Base-by-base conservation (phyloP, 1,139 yeast species). In the Blastobotrys proliferans region DNA sequence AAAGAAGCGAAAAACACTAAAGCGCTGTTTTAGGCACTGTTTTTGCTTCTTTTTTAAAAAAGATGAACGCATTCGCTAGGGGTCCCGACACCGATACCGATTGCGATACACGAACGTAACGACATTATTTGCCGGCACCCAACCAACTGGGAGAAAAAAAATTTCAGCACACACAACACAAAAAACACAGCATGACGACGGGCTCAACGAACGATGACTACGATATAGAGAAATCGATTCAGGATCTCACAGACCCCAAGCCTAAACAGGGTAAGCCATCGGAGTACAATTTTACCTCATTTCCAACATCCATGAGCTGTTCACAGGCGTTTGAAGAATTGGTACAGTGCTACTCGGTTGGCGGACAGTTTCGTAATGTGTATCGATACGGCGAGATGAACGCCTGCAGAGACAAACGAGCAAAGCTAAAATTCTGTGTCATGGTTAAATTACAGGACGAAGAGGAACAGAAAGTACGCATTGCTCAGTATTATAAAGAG, bases 291-390 rank as follows among this genome's bases (percentile, higher is more conserved):
- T 22, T 40, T 22, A 44, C 58, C 5, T 48, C 63, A 24, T 64
- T 61, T 45, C 68, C 69, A 8, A 62, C 66, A 6, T 62, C 60
- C 21, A 79, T 81, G 84, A 73, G 76, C 44, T 81, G 88, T 56
- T 69, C 83, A 40, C 85, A 90, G 32, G 94, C 94, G 0, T 81
- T 90, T 62, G 95, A 90, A 62, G 95, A 86, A 57, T 68, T 90
- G 28, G 74, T 88, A 39, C 81, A 78, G 40, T 90, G 97, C 61
- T 87, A 85, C 67, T 84, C 96, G 0, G 60, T 88, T 2, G 97
- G 97, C 1, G 96, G 96, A 1, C 96, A 88, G 60, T 67, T 84
- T 24, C 76, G 92, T 50, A 76, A 83, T 62, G 82, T 84, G 57
- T 90, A 90, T 60, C 67, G 97, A 41, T 83, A 80, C 57, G 97